phyloP scores from a whole-genome alignment of 495 filamentous ascomycete species.

The Evernia prunastri region DNA sequence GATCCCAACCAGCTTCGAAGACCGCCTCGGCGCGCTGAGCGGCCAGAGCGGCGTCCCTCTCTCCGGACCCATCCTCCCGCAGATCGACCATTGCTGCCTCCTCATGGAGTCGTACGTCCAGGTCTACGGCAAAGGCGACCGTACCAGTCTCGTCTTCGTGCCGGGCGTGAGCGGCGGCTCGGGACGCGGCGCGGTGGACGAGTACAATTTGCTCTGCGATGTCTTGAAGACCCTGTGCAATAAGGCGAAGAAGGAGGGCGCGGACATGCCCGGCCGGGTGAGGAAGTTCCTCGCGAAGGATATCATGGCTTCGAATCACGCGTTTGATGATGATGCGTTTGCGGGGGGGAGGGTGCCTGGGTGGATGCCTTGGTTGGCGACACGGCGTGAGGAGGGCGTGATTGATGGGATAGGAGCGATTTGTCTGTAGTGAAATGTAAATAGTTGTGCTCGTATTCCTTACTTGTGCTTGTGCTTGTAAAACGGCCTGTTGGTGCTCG shows the following conservation, averaged over 20 bases:
- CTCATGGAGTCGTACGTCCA: slow-evolving; percentile 6
- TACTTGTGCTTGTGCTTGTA: no score
- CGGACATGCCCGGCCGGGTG: neutral
- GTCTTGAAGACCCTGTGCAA: neutral
- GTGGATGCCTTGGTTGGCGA: slow-evolving; percentile 8
- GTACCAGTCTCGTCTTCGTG: slow-evolving; percentile 1
- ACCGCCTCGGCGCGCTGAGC: neutral
- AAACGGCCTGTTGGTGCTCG: no score
- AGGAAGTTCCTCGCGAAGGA: slow-evolving; percentile 15
- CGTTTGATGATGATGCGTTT: slow-evolving; percentile 15
- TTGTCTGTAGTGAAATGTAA: no score
- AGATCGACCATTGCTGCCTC: slow-evolving; percentile 17
- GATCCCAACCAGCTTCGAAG: slow-evolving; percentile 12
- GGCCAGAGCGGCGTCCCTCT: slow-evolving; percentile 3
- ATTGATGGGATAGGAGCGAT: neutral
- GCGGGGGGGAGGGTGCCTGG: slow-evolving; percentile 13
- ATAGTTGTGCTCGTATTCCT: no score
- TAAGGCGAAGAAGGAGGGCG: neutral
- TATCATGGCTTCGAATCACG: slow-evolving; percentile 8
- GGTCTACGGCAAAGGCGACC: slow-evolving; percentile 9
- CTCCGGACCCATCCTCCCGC: slow-evolving; percentile 1
- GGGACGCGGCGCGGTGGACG: slow-evolving; percentile 8
- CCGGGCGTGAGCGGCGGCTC: neutral
- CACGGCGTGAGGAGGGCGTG: neutral
- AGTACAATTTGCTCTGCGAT: slow-evolving; percentile 17